Percentiles rank a stretch among this genome's conserved stretches.
phyloP scores from a whole-genome alignment of 148 eudicot species.

The Nyssa sinensis region DNA sequence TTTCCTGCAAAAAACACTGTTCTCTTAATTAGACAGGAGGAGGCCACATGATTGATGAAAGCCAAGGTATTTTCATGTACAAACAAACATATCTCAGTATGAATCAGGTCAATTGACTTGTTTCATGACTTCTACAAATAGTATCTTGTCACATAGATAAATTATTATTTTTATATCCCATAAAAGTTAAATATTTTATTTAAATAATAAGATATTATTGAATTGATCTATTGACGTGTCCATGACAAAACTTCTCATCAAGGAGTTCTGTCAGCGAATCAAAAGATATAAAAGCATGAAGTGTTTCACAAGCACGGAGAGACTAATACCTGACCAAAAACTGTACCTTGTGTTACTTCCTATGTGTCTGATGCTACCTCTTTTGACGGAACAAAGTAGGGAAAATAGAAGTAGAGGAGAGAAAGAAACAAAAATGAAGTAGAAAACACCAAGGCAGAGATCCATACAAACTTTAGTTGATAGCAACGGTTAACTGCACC shows the following conservation, averaged over 20 bases:
- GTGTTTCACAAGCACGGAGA: background rate
- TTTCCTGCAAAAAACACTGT: conserved; percentile 26
- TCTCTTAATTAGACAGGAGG: background rate
- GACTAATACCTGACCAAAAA: conserved; percentile 6
- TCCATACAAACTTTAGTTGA: conserved; percentile 29
- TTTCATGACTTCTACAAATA: too few relatives aligned
- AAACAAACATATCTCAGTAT: conserved; percentile 1
- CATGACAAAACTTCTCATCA: too few relatives aligned
- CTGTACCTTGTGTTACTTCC: conserved; percentile 1
- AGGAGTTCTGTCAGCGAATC: conserved; percentile 1
- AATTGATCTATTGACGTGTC: too few relatives aligned
- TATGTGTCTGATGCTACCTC: conserved; percentile 4
- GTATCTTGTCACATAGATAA: too few relatives aligned
- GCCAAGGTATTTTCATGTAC: background rate
- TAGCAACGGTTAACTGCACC: conserved; percentile 23
- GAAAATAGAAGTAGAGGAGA: conserved; percentile 16
- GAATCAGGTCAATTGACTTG: too few relatives aligned
- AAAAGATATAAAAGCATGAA: conserved; percentile 13
- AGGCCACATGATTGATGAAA: background rate
- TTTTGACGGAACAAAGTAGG: conserved; percentile 19
- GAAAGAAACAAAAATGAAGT: conserved; percentile 18
- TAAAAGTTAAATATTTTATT: too few relatives aligned
- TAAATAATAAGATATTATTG: too few relatives aligned
- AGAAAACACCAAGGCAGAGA: conserved; percentile 18
- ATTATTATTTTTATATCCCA: too few relatives aligned